These are phyloP conservation scores for Aspergillus nidulans DNA, from an alignment of 495 filamentous ascomycete species.

Conservation along the genomic window DNA sequence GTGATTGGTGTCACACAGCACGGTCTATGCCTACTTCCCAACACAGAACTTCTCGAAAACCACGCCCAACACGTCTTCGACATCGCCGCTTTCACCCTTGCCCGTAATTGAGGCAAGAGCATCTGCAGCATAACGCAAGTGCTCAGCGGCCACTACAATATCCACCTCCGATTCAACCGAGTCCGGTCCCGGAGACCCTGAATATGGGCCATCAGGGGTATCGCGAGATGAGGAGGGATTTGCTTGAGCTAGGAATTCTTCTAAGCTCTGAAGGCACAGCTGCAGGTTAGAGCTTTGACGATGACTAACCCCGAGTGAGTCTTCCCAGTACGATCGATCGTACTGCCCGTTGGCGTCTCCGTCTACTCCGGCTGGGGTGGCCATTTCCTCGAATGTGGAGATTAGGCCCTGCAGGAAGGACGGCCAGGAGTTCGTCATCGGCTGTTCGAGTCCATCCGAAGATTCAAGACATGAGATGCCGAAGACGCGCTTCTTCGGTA, in stretches of 20 bases:
- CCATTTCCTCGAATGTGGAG: constrained; percentile 66
- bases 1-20: background rate
- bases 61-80: constrained; percentile 94
- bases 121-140: constrained; percentile 76
- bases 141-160: constrained; percentile 91
- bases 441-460: constrained; percentile 6
- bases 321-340: constrained; percentile 62
- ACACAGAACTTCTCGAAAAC: constrained; percentile 96
- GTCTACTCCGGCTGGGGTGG: constrained; percentile 47
- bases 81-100: constrained; percentile 79
- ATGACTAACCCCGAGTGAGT: constrained; percentile 85
- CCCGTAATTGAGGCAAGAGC: constrained; percentile 83
- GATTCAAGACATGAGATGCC: constrained; percentile 65
- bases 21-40: constrained; percentile 47
- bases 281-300: constrained; percentile 79
- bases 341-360: constrained; percentile 34
- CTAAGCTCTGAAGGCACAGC: constrained; percentile 63
- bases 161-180: constrained; percentile 51
- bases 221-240: background rate
- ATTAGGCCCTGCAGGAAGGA: constrained; percentile 62
- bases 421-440: constrained; percentile 44
- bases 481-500: constrained; percentile 47
- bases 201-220: background rate
- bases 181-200: background rate
- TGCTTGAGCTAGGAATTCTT: constrained; percentile 56